Evolutionary conservation across 441 rosid species (phyloP).

Genomic region (Daphne laureola): DNA sequence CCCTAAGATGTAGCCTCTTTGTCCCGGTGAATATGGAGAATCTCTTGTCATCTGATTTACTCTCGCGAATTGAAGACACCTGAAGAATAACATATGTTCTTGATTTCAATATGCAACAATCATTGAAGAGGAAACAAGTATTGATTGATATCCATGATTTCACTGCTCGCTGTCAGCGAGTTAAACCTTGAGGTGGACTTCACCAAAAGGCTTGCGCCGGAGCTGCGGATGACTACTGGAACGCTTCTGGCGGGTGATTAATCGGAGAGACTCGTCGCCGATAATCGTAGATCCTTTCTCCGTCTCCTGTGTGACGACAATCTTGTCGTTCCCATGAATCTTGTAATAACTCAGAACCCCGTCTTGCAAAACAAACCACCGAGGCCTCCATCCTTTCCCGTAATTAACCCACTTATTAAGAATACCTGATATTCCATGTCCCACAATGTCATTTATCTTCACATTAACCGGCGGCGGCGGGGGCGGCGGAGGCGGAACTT

Average conservation of each 20-base stretch:
- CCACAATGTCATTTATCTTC: conserved; percentile 21
- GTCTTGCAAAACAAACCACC: conserved; percentile 32
- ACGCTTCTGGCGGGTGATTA: conserved; percentile 13
- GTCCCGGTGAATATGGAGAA: conserved; percentile 54
- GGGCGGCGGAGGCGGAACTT: conserved; percentile 4
- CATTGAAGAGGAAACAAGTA: neutral
- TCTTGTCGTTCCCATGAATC: conserved; percentile 30
- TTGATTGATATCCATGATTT: too few relatives aligned
- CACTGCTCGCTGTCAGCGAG: neutral
- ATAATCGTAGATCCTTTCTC: conserved; percentile 29
- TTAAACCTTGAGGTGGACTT: conserved; percentile 53
- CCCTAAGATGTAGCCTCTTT: conserved; percentile 49
- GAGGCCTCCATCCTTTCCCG: conserved; percentile 33
- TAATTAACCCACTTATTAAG: conserved; percentile 36
- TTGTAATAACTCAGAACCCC: conserved; percentile 34
- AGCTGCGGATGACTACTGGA: conserved; percentile 7
- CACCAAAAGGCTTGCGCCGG: conserved; percentile 46
- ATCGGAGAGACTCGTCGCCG: conserved; percentile 30
- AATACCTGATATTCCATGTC: conserved; percentile 28
- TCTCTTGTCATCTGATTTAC: conserved; percentile 54
- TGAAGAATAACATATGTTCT: conserved; percentile 7
- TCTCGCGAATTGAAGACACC: conserved; percentile 53
- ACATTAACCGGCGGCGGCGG: conserved; percentile 11
- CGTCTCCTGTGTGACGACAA: conserved; percentile 21
- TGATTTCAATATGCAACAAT: neutral